Evolutionary conservation across 2,329 filamentous ascomycete species (phyloP), one percentile per base, ranked within the genome.

Genomic region (Fusarium nematophilum): DNA sequence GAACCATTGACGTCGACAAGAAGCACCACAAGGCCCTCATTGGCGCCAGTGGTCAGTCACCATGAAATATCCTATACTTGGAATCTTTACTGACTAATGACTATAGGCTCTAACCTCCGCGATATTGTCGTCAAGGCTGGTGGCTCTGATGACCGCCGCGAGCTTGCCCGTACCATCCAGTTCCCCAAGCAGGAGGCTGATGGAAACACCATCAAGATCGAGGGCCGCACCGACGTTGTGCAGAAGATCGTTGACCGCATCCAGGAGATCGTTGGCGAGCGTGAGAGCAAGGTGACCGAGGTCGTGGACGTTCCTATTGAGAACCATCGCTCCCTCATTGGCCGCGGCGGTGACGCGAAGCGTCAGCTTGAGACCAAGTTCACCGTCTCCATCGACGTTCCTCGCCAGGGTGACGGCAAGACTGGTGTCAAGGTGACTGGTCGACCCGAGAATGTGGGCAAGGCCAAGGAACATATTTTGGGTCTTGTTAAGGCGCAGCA

Each of bases 11-110:
- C 27, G 88, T 99, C n/a, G 93, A 98, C 67, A 91, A 92, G 80
- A 97, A 96, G 81, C 88, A 95, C 76, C 95, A 99, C 79, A 89
- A 90, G 77, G 86, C 89, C 48, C 82, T 99, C 62, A 99, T 99
- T 75, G 95, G 95, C 59, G 82, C 88, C 64, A 90, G 91, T 73
- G 95, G 93, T 93, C 84, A 79, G 90, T 68, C 40, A 5, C 29
- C 10, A n/a, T 23, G 23, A n/a, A n/a, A n/a, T 30, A n/a, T 33
- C 33, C 5, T 6, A 21, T 30, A 11, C 38, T 17, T 17, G 39
- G n/a, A 11, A 39, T 10, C 15, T 9, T 15, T 33, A 10, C 27
- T 59, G 21, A 56, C 59, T 67, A 75, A 87, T 31, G 51, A 26
- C 25, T 15, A n/a, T 47, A 94, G 92, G 93, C 68, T 83, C 91